Percentiles rank a stretch among this genome's conserved stretches.
These are phyloP conservation scores for Arthrobotrys pseudoclavata DNA, from an alignment of 2,329 filamentous ascomycete species.

Conservation along the genomic window DNA sequence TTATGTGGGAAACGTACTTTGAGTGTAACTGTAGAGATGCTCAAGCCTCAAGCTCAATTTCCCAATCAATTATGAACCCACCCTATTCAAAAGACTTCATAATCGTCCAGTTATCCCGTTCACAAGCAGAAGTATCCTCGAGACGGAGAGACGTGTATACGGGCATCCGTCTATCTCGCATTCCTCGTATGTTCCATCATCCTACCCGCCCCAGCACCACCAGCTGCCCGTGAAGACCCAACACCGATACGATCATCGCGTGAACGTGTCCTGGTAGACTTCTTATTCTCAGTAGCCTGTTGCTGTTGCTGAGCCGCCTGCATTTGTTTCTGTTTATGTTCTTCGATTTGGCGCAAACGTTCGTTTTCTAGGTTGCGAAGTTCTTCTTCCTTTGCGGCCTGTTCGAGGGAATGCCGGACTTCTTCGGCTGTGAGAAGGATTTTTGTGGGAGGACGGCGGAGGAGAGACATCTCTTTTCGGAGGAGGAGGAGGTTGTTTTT, in stretches of 20 bases:
- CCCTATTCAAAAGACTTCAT: slow-evolving; percentile 6
- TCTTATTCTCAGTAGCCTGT: slow-evolving; percentile 49
- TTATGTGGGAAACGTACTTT: neutral
- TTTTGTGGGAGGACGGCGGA: slow-evolving; percentile 77
- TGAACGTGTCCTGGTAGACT: slow-evolving; percentile 63
- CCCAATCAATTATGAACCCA: neutral
- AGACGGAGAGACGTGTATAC: neutral
- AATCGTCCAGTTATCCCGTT: neutral
- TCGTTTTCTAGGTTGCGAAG: slow-evolving; percentile 55
- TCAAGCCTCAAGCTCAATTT: neutral
- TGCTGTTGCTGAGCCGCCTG: slow-evolving; percentile 33
- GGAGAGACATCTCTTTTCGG: slow-evolving; percentile 67
- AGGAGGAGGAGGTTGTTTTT: neutral
- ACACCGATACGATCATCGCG: slow-evolving; percentile 66
- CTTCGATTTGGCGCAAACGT: slow-evolving; percentile 47
- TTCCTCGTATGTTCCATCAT: slow-evolving; percentile 59
- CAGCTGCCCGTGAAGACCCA: slow-evolving; percentile 60
- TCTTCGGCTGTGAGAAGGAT: slow-evolving; percentile 79
- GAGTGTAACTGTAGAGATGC: neutral
- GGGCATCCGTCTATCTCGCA: slow-evolving; percentile 46
- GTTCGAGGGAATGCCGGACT: slow-evolving; percentile 74
- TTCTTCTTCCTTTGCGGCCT: slow-evolving; percentile 65
- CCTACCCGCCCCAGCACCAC: slow-evolving; percentile 37
- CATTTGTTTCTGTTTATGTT: slow-evolving; percentile 47
- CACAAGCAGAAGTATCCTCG: neutral